phyloP scores from a whole-genome alignment of 2,329 filamentous ascomycete species.

The Stagonosporopsis vannaccii region DNA sequence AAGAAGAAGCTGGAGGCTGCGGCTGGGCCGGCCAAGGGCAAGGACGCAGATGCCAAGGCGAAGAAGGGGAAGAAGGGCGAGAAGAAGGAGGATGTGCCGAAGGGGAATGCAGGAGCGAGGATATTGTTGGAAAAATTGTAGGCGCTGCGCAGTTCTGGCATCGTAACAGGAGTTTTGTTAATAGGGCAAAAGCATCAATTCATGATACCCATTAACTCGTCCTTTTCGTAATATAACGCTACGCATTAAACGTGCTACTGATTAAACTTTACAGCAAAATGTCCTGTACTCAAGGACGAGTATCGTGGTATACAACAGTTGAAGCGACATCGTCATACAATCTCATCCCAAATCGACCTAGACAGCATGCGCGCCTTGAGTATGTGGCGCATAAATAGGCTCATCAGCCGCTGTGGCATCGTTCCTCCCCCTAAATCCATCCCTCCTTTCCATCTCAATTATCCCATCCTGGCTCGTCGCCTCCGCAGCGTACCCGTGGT shows the following conservation, averaged over 20 bases:
- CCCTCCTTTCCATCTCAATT: conserved; percentile 19
- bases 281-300: not conserved
- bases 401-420: conserved; percentile 9
- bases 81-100: conserved; percentile 44
- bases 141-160: conserved; percentile 2
- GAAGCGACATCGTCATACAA: not conserved
- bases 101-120: conserved; percentile 57
- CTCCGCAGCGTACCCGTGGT: conserved; percentile 7
- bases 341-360: not conserved
- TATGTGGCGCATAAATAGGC: conserved; percentile 5
- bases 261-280: not conserved
- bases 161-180: conserved; percentile 9
- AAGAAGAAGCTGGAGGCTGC: conserved; percentile 75
- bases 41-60: conserved; percentile 27
- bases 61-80: conserved; percentile 50
- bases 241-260: not conserved
- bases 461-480: conserved; percentile 19
- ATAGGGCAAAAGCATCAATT: conserved; percentile 17
- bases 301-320: not conserved
- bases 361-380: conserved; percentile 6
- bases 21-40: conserved; percentile 52
- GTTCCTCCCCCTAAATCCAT: not conserved
- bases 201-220: conserved; percentile 8
- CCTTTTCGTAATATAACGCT: not conserved
- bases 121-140: conserved; percentile 55